phyloP scores from a whole-genome alignment of 2,329 filamentous ascomycete genomes.

The Fusarium abutilonis region DNA sequence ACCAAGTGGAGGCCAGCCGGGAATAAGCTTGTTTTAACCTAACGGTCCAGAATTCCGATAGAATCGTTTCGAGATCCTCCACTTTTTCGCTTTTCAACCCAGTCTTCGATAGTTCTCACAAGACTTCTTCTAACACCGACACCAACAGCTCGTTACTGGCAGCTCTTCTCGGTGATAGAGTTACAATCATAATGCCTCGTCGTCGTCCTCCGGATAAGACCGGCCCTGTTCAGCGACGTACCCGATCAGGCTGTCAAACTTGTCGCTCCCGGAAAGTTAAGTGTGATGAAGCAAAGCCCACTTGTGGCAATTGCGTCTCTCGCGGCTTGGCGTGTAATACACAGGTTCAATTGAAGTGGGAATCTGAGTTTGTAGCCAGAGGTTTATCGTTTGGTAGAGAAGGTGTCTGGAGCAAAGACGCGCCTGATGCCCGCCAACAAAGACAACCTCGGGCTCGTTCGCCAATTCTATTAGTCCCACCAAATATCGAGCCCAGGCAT shows the following conservation, averaged over 20 bases:
- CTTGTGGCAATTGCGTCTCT: conserved; percentile 34
- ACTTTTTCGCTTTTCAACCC: conserved; percentile 16
- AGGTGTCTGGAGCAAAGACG: conserved; percentile 45
- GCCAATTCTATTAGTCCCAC: neutral
- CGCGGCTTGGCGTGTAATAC: conserved; percentile 29
- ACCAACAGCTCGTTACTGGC: neutral
- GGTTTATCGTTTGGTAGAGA: conserved; percentile 46
- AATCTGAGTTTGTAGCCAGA: conserved; percentile 41
- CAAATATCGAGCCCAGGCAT: conserved; percentile 19
- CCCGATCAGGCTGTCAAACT: conserved; percentile 40
- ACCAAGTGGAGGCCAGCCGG: conserved; percentile 11
- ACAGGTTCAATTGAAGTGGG: conserved; percentile 43
- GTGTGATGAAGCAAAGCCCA: conserved; percentile 39
- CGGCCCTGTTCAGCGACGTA: conserved; percentile 29
- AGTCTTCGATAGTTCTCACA: neutral
- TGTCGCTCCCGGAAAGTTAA: conserved; percentile 41
- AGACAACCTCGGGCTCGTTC: neutral
- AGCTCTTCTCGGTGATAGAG: neutral
- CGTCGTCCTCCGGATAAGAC: conserved; percentile 25
- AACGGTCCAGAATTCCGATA: neutral
- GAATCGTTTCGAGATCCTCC: conserved; percentile 14
- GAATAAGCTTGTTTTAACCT: conserved; percentile 9
- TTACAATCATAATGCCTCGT: conserved; percentile 29
- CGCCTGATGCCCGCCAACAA: neutral
- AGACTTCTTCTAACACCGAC: neutral